Base-by-base conservation (phyloP, 139 green algal species). In the Tetratostichococcus sp. region DNA sequence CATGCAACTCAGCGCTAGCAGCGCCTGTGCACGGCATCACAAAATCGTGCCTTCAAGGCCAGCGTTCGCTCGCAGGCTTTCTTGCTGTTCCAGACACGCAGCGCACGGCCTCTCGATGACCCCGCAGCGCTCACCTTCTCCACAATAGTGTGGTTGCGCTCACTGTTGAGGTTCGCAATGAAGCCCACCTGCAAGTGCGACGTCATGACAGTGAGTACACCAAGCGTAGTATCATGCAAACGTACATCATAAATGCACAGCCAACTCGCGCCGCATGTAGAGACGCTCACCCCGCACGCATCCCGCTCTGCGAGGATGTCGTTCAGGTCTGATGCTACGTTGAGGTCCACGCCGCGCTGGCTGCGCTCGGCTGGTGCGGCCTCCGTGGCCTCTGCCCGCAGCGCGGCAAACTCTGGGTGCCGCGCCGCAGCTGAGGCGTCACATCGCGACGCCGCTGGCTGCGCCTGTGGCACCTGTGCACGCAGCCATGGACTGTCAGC, bases 1-100 rank as follows among this genome's bases (percentile, higher is more conserved):
- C 96, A 99, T 99, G 87, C 96, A 99, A 1, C 93, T 93, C 39
- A 99, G 87, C 2, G 93, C 96, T 0, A 73, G 86, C 26, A 98
- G 82, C 0, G 95, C 94, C 93, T 98, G 83, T 35, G 42, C 34
- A 22, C 33, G 42, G 65, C n/a, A n/a, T n/a, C n/a, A n/a, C n/a
- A n/a, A n/a, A n/a, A n/a, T n/a, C n/a, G n/a, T n/a, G n/a, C n/a
- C n/a, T n/a, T n/a, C n/a, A n/a, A n/a, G n/a, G n/a, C n/a, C n/a
- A n/a, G n/a, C n/a, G n/a, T n/a, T n/a, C n/a, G n/a, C n/a, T n/a
- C n/a, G n/a, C n/a, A n/a, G n/a, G n/a, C n/a, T n/a, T n/a, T n/a
- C n/a, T n/a, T n/a, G n/a, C n/a, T n/a, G n/a, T n/a, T n/a, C n/a
- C n/a, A n/a, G n/a, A n/a, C n/a, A n/a, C n/a, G n/a, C n/a, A 65